Base-by-base conservation (phyloP, 768 basidiomycete species). In the Tylopilus sp. region DNA sequence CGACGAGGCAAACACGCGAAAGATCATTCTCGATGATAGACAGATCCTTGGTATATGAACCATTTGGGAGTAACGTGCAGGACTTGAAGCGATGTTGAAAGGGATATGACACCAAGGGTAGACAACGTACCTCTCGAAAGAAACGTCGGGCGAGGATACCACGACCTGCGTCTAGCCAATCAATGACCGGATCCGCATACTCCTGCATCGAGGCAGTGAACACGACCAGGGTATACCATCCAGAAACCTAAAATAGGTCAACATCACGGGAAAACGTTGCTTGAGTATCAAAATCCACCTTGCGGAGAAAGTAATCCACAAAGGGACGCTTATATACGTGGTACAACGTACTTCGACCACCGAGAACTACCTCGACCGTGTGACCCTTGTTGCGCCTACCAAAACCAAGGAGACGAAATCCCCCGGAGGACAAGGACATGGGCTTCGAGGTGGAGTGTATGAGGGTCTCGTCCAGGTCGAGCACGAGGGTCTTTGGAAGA, bases 181-280 rank as follows among this genome's bases (percentile, higher is more conserved):
- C 97, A 60, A 99, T 99, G 26, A 99, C 95, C 0, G 97, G 97
- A 75, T 99, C 97, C 56, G 97, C 97, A 69, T 99, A 99, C 72
- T 99, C 97, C 65, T 94, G 89, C 91, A 99, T 92, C 10, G 96
- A 98, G 8, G 97, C 97, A 29, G 97, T 99, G 73, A 96, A 99
- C 58, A 99, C 93, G 48, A 99, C 94, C 54, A 99, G 82, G 2
- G 95, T 98, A 73, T 99, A 99, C 97, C 97, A 99, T 24, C 86
- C 79, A 28, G 97, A 95, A 36, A 98, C 96, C 95, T 98, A 62
- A n/a, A 38, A 53, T 28, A 43, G 22, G 45, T 66, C 43, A 56
- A 48, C 29, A 46, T 40, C 22, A 43, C 25, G 14, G 43, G 8
- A 30, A 50, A 53, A 16, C 6, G n/a, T 26, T 30, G 3, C n/a